Evolutionary conservation across 2,329 filamentous ascomycete species (phyloP).

Genomic region (Fusarium camptoceras): DNA sequence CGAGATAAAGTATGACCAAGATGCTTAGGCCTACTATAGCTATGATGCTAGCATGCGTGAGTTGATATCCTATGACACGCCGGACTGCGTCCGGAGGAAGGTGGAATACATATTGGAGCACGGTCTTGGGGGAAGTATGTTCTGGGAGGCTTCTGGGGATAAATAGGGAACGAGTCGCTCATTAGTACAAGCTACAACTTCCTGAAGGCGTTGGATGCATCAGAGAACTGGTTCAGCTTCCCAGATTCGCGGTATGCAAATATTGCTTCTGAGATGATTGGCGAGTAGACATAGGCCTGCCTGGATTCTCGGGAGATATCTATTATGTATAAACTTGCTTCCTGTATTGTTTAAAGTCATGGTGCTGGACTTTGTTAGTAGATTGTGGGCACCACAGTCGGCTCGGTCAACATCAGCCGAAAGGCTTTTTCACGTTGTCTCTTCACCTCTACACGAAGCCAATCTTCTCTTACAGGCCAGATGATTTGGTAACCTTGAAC

Average conservation of each 20-base stretch:
- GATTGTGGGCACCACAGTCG: background rate
- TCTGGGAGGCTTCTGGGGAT: constrained; percentile 36
- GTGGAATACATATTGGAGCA: constrained; percentile 20
- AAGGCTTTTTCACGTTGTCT: background rate
- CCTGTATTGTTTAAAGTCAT: background rate
- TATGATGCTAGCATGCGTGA: constrained; percentile 29
- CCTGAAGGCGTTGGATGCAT: constrained; percentile 19
- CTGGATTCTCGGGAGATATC: background rate
- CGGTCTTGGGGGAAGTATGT: constrained; percentile 35
- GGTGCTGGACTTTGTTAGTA: background rate
- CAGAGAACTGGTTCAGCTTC: constrained; percentile 30
- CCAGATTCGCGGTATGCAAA: constrained; percentile 65
- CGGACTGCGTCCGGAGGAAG: constrained; percentile 21
- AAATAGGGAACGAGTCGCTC: constrained; percentile 29
- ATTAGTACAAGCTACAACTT: constrained; percentile 20
- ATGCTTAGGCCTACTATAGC: constrained; percentile 34
- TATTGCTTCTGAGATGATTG: constrained; percentile 49
- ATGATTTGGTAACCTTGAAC: background rate
- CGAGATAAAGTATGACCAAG: constrained; percentile 17
- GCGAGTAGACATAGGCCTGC: background rate
- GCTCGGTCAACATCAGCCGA: background rate
- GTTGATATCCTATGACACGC: constrained; percentile 34
- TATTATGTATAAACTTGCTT: background rate
- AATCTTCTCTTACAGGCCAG: background rate
- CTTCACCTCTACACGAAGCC: background rate